Evolutionary conservation across 352 stramenopile genomes (phyloP).

Genomic region (Phytophthora vignae): DNA sequence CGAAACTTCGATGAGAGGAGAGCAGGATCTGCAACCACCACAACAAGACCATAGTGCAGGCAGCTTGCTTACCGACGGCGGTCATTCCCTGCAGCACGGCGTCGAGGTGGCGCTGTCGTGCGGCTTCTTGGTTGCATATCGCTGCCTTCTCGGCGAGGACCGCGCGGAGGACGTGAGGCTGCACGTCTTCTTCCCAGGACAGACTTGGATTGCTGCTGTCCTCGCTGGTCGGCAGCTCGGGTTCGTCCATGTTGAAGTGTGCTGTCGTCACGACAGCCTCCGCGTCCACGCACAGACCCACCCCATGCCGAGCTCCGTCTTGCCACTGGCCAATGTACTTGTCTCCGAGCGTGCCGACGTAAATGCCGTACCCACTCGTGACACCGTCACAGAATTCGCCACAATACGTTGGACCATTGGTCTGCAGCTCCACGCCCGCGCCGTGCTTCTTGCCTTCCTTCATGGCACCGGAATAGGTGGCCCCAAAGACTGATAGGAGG

Average conservation of each 20-base stretch:
- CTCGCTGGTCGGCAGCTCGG: background rate
- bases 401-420: conserved; percentile 50
- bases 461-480: conserved; percentile 51
- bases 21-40: conserved; percentile 15
- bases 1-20: conserved; percentile 17
- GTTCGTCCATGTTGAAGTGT: conserved; percentile 44
- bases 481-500: conserved; percentile 43
- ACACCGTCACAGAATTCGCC: conserved; percentile 44
- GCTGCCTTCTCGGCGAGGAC: conserved; percentile 52
- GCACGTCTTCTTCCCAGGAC: conserved; percentile 24
- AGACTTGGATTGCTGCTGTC: conserved; percentile 1
- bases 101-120: conserved; percentile 42
- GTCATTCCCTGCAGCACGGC: conserved; percentile 40
- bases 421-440: conserved; percentile 48
- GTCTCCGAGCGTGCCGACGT: conserved; percentile 50
- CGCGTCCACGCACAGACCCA: conserved; percentile 46
- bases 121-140: conserved; percentile 45
- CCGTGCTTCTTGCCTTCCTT: conserved; percentile 44
- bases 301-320: conserved; percentile 45
- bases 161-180: conserved; percentile 42
- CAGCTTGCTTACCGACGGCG: conserved; percentile 40
- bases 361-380: conserved; percentile 49
- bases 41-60: conserved; percentile 1
- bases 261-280: conserved; percentile 33
- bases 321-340: conserved; percentile 57